Conservation (phyloP, 768 basidiomycete species). For the Amylocystis lapponica region DNA sequence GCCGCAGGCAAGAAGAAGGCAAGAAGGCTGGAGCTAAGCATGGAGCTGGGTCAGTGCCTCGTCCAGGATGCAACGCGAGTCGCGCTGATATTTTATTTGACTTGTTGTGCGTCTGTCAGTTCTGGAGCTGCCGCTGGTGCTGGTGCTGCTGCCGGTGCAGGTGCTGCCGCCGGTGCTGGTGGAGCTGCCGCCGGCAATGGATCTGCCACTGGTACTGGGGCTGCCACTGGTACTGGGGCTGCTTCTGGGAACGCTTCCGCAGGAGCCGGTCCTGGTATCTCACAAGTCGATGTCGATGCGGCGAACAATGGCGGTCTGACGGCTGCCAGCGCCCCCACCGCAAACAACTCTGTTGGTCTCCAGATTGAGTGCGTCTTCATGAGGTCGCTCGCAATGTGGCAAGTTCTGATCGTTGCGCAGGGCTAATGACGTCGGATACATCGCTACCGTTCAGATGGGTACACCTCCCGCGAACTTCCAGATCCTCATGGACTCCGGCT, state of each 20-base stretch:
- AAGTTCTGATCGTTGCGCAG: constrained; percentile 21
- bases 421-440: constrained; percentile 48
- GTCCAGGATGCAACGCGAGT: background rate
- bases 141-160: constrained; percentile 3
- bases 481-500: constrained; percentile 43
- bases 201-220: background rate
- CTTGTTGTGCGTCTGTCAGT: background rate
- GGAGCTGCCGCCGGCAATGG: constrained; percentile 6
- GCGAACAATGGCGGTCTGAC: constrained; percentile 35
- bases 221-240: background rate
- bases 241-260: constrained; percentile 4
- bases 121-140: background rate
- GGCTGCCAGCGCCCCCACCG: constrained; percentile 33
- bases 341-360: constrained; percentile 55
- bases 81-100: too few relatives aligned
- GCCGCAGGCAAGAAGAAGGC: constrained; percentile 9
- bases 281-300: constrained; percentile 32
- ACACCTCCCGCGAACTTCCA: constrained; percentile 38
- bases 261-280: constrained; percentile 24
- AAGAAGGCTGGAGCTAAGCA: background rate
- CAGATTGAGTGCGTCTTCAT: constrained; percentile 53
- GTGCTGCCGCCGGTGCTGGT: constrained; percentile 2
- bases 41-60: constrained; percentile 1
- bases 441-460: constrained; percentile 38
- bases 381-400: background rate